Base-by-base conservation (phyloP, 352 stramenopile species). In the Albugo laibachii region DNA sequence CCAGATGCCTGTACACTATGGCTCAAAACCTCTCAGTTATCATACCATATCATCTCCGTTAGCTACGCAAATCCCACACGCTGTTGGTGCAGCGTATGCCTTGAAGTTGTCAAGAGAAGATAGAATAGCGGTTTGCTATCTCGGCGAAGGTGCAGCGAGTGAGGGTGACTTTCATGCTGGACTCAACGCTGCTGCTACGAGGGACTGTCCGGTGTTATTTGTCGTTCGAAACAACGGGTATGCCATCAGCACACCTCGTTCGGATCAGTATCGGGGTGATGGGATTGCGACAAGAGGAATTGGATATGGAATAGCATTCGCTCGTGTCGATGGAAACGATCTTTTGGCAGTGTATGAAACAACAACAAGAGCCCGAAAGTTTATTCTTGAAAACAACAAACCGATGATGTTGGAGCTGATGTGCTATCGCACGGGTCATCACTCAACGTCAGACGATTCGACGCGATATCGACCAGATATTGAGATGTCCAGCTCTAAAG, bases 1-100 rank as follows among this genome's bases (percentile, higher is more conserved):
- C 20, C 93, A 98, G 63, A 99, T 98, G 93, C 95, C 95, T 4
- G 80, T 99, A 40, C 95, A 99, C 70, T 99, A 99, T 58, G 94
- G 94, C 21, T 96, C 78, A 11, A 79, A 77, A 47, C 69, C 78
- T 24, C 66, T 97, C 15, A 97, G 98, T 61, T 97, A 96, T 53
- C 93, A 98, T 36, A 99, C 95, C 0, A 97, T 99, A 31, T 97
- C 84, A 27, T 97, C 86, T 38, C 92, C 93, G 1, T 68, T 99
- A 11, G 93, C 89, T 2, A 99, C 95, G 1, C 95, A 99, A 56
- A 82, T 99, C 21, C 94, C 94, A 16, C 95, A 92, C 36, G 95
- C 95, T 11, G 89, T 93, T 13, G 95, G 95, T 15, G 92, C 87
- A 31, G 94, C 86, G 13, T 98, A 98, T 51, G 87, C 87, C 21